A percentile compares a stretch with the other conserved stretches of the same genome.
Evolutionary conservation across 2,329 filamentous ascomycete species (phyloP).

Genomic region (Coleophoma cylindrospora): DNA sequence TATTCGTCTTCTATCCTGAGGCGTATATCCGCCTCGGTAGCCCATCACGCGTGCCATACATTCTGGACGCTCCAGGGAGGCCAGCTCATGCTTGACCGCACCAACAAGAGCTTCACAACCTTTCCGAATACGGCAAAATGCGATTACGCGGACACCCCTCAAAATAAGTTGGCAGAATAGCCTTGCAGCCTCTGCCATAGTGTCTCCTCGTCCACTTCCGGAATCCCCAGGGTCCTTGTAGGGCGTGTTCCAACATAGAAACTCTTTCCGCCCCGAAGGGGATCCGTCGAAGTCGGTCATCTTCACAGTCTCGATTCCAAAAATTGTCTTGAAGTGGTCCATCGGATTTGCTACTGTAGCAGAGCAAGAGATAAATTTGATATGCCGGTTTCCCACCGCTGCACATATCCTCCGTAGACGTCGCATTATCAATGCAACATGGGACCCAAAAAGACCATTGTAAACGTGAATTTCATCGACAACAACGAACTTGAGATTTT

Average conservation of each 20-base stretch:
- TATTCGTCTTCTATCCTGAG: constrained; percentile 81
- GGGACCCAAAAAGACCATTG: constrained; percentile 89
- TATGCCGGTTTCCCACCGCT: constrained; percentile 76
- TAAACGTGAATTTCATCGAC: constrained; percentile 93
- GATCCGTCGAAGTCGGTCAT: constrained; percentile 90
- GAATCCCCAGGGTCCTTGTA: constrained; percentile 87
- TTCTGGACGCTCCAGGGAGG: constrained; percentile 66
- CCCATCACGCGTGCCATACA: constrained; percentile 82
- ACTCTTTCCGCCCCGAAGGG: constrained; percentile 88
- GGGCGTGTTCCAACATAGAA: constrained; percentile 96
- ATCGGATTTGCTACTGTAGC: constrained; percentile 92
- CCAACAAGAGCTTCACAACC: constrained; percentile 81
- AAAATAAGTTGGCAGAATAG: constrained; percentile 88
- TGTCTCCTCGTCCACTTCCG: constrained; percentile 77
- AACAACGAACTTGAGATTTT: constrained; percentile 86
- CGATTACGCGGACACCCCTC: constrained; percentile 84
- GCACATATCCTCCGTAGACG: constrained; percentile 83
- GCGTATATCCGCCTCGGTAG: constrained; percentile 91
- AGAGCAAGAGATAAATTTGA: constrained; percentile 93
- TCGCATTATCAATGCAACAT: constrained; percentile 93
- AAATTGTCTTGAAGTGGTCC: constrained; percentile 90
- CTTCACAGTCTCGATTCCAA: constrained; percentile 76
- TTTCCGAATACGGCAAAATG: constrained; percentile 84
- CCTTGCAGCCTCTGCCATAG: constrained; percentile 79
- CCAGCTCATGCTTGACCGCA: constrained; percentile 74